Base-by-base conservation (phyloP, 2,329 filamentous ascomycete genomes). In the Exophiala alcalophila region DNA sequence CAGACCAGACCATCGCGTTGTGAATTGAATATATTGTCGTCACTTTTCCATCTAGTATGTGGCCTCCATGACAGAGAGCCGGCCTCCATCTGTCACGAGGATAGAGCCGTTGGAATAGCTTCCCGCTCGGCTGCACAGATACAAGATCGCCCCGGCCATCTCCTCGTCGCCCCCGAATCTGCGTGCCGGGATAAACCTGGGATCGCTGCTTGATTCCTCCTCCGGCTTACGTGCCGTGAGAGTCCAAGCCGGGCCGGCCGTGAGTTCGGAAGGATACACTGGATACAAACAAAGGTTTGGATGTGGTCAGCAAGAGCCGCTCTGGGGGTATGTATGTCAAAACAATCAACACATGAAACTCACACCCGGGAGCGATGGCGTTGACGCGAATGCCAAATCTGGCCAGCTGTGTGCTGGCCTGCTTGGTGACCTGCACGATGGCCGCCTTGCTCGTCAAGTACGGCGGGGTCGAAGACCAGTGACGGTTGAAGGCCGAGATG, bases 81-180 rank as follows among this genome's bases (percentile, higher is more conserved):
- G 68, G 1, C 80, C 81, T 31, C 81, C 81, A 58, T 86, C 82
- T 0, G 77, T 66, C 5, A 83, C 61, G 32, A 83, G 62, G 11
- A 80, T 70, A 45, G 73, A 73, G 2, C 81, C 82, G 59, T 84
- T 84, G 53, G 76, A 66, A 59, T 82, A 85, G 3, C 75, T 76
- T 1, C 82, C 82, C 2, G 80, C 80, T 49, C 73, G 66, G 34
- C 77, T 78, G 2, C 76, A 76, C 59, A 86, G 66, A 65, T 80
- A 85, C 37, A 86, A 59, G 15, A 85, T 71, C 31, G 76, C 67
- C 1, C 81, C 80, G 1, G 73, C 77, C 68, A 86, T 77, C 55
- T 84, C 81, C 53, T 77, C 64, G 41, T 78, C 71, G 23, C 73
- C 70, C 1, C 82, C 81, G 49, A 76, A 69, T 29, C 15, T 9